A percentile compares a stretch with the other conserved stretches of the same genome.
phyloP scores from a whole-genome alignment of 2,329 filamentous ascomycete species.

The Aspergillus eucalypticola region DNA sequence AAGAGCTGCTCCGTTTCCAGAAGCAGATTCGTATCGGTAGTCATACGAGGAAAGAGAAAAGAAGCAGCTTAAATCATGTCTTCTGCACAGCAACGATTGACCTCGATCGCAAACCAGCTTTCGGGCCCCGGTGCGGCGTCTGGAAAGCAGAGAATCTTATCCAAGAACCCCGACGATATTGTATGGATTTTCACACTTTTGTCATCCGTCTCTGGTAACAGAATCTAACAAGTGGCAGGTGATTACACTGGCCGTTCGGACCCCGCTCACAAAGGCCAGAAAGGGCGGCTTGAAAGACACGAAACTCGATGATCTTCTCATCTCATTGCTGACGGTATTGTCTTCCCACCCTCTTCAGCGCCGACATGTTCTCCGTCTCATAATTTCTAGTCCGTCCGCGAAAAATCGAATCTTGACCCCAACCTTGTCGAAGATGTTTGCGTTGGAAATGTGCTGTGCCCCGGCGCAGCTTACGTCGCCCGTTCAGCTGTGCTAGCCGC shows the following conservation, averaged over 20 bases:
- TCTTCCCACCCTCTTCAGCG: background rate
- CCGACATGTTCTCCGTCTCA: background rate
- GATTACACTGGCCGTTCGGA: conserved; percentile 43
- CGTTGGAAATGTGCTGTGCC: conserved; percentile 84
- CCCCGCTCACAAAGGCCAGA: conserved; percentile 43
- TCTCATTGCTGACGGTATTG: conserved; percentile 40
- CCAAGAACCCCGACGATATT: conserved; percentile 42
- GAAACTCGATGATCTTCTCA: conserved; percentile 36
- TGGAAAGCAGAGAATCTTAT: conserved; percentile 34
- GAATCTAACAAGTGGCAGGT: conserved; percentile 28
- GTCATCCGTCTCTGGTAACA: background rate
- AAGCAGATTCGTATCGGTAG: too few relatives aligned
- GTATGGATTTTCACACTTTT: conserved; percentile 28
- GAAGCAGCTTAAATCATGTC: conserved; percentile 32
- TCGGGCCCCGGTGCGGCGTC: conserved; percentile 28
- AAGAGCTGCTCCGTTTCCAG: too few relatives aligned
- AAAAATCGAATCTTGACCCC: conserved; percentile 83
- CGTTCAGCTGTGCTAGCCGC: conserved; percentile 82
- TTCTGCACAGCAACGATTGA: conserved; percentile 41
- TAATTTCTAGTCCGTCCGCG: conserved; percentile 61
- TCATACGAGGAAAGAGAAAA: background rate
- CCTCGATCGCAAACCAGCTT: conserved; percentile 45
- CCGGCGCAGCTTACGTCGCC: conserved; percentile 85
- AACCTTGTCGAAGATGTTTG: conserved; percentile 83
- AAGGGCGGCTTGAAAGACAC: conserved; percentile 46